Conservation (phyloP, 2,329 filamentous ascomycete genomes). For the Colletotrichum sp. region DNA sequence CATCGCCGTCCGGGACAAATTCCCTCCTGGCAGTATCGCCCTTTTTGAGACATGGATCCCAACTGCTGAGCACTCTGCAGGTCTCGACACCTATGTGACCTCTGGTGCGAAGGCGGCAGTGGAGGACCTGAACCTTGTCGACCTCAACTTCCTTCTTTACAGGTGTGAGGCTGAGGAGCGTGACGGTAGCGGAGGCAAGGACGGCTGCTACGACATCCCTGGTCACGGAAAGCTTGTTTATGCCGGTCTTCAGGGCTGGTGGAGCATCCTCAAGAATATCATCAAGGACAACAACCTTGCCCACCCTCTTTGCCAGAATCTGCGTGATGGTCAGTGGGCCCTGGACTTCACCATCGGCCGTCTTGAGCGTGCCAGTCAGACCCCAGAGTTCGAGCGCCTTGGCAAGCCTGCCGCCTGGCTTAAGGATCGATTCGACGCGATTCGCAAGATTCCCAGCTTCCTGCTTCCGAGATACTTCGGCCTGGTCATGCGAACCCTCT, state of each 20-base stretch:
- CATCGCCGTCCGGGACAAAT: constrained; percentile 80
- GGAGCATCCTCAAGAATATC: constrained; percentile 86
- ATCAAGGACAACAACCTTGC: constrained; percentile 90
- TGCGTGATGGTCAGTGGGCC: constrained; percentile 90
- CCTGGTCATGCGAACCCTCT: constrained; percentile 84
- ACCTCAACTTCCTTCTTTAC: constrained; percentile 92
- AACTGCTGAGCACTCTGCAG: constrained; percentile 80
- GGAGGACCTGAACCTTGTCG: constrained; percentile 73
- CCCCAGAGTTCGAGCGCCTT: constrained; percentile 66
- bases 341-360: constrained; percentile 86
- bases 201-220: constrained; percentile 90
- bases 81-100: constrained; percentile 86
- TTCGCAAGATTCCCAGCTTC: constrained; percentile 86
- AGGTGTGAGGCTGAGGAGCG: constrained; percentile 88
- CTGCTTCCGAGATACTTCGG: constrained; percentile 93
- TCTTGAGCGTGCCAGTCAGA: constrained; percentile 73
- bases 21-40: constrained; percentile 93
- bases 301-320: constrained; percentile 91
- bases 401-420: constrained; percentile 77
- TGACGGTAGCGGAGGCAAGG: constrained; percentile 77
- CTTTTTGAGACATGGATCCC: constrained; percentile 97
- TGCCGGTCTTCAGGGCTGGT: constrained; percentile 98
- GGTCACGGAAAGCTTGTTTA: constrained; percentile 86
- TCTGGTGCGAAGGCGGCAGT: constrained; percentile 83
- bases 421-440: constrained; percentile 81